Evolutionary conservation across 805 yeast genomes (phyloP).

Genomic region (Sugiyamaella floridensis): DNA sequence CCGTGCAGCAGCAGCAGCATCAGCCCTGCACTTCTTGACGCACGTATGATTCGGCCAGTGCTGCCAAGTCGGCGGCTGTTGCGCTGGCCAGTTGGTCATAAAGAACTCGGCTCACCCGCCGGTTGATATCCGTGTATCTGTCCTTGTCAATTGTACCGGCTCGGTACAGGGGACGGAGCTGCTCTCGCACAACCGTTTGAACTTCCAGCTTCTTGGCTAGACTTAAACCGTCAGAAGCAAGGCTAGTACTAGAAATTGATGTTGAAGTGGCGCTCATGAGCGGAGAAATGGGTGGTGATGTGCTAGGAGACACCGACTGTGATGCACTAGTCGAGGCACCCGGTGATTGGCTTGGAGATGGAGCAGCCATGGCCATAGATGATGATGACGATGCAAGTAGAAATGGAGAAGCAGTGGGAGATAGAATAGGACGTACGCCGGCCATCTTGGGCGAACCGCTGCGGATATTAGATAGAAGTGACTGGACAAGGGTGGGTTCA

Average conservation of each 20-base stretch:
- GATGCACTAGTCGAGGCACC: neutral
- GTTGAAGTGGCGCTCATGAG: slow-evolving; percentile 4
- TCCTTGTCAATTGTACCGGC: slow-evolving; percentile 31
- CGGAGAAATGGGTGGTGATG: neutral
- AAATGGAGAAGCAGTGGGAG: slow-evolving; percentile 1
- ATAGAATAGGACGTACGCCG: neutral
- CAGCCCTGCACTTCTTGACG: slow-evolving; percentile 10
- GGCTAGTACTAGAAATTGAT: slow-evolving; percentile 9
- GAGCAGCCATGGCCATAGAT: neutral
- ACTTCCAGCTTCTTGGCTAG: slow-evolving; percentile 47
- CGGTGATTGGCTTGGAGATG: slow-evolving; percentile 19
- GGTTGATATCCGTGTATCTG: slow-evolving; percentile 55
- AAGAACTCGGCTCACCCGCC: slow-evolving; percentile 51
- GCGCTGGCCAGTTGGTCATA: slow-evolving; percentile 35
- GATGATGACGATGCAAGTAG: slow-evolving; percentile 6
- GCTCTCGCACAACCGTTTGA: slow-evolving; percentile 51
- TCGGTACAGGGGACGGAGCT: slow-evolving; percentile 44
- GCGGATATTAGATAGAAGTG: slow-evolving; percentile 23
- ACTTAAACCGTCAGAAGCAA: slow-evolving; percentile 6
- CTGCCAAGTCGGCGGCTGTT: slow-evolving; percentile 5
- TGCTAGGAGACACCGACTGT: neutral
- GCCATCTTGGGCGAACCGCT: slow-evolving; percentile 6
- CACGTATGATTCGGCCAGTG: slow-evolving; percentile 10
- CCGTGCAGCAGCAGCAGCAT: neutral
- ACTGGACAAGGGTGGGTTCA: slow-evolving; percentile 16